These are phyloP conservation scores for Trypanosoma mega DNA, from an alignment of 208 protist genomes.

Conservation along the genomic window DNA sequence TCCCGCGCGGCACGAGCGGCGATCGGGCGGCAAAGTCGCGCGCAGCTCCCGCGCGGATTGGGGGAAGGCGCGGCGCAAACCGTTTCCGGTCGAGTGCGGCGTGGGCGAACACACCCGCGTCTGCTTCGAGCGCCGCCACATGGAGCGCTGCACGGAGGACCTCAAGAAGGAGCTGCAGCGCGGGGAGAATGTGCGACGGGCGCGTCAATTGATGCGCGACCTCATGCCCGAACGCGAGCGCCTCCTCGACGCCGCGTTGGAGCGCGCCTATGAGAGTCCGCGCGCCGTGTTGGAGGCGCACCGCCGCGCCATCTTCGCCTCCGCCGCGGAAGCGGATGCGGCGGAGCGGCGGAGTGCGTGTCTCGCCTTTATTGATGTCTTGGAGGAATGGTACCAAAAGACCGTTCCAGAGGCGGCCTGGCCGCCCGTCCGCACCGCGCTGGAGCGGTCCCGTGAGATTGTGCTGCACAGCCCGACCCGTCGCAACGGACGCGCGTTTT, in stretches of 20 bases:
- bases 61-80: too few species aligned
- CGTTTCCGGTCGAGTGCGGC: constrained; percentile 43
- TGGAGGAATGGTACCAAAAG: constrained; percentile 31
- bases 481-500: constrained; percentile 30
- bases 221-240: constrained; percentile 21
- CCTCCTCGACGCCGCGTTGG: constrained; percentile 13
- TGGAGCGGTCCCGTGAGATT: constrained; percentile 34
- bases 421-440: constrained; percentile 26
- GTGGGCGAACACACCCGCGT: constrained; percentile 46
- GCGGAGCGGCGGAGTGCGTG: constrained; percentile 35
- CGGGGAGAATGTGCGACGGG: constrained; percentile 36
- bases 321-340: constrained; percentile 32
- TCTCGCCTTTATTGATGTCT: constrained; percentile 43
- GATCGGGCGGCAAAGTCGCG: too few species aligned
- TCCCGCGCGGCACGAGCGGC: not conserved
- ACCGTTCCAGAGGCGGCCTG: constrained; percentile 32
- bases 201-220: constrained; percentile 43
- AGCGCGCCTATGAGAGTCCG: constrained; percentile 21
- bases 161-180: constrained; percentile 38
- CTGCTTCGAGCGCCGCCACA: constrained; percentile 34
- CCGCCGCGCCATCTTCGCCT: constrained; percentile 38
- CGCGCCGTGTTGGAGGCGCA: constrained; percentile 34
- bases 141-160: constrained; percentile 31
- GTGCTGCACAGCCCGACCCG: constrained; percentile 28
- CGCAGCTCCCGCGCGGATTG: too few species aligned